Evolutionary conservation across 2,329 filamentous ascomycete species (phyloP), one percentile per base, ranked within the genome.

Genomic region (Setomelanomma holmii): DNA sequence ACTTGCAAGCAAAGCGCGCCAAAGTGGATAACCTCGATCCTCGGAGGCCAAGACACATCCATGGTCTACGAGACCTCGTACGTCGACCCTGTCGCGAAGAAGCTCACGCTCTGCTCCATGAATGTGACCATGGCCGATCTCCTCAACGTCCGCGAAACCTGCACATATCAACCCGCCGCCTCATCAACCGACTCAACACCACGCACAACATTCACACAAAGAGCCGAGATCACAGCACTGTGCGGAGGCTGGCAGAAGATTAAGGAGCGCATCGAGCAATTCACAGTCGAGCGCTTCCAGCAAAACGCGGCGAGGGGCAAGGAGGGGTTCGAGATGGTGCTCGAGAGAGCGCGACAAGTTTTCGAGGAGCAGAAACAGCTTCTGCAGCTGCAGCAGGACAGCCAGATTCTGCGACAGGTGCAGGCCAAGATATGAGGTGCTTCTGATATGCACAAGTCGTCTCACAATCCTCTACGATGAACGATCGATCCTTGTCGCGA

Each of bases 221-320:
- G 91, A 56, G 95, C 95, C 34, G 87, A 93, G 77, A 93, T 99
- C 72, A 96, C 93, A 1, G 95, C 95, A 0, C 81, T 98, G 8
- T 96, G 92, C 75, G 93, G 95, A 63, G 95, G 95, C 56, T 99
- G 95, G 93, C 91, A 97, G 78, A 91, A 92, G 72, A 92, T 98
- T 73, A 95, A 91, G 82, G 96, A 95, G 78, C 91, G 88, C 73
- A 96, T 99, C 66, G 95, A 99, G 80, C 92, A 98, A 66, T 87
- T 90, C 45, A 89, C 92, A 36, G 89, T 98, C 39, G 89, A 89
- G 60, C 82, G 91, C 48, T 99, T 99, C 80, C 85, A 86, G 63
- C 91, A 99, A 76, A 99, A 99, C 70, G 93, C 95, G 20, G 82
- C 83, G 63, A 93, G 91, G 78, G 95, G 95, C 60, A 87, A 89